Evolutionary conservation across 805 yeast genomes (phyloP).

Genomic region (Pichia kluyveri): DNA sequence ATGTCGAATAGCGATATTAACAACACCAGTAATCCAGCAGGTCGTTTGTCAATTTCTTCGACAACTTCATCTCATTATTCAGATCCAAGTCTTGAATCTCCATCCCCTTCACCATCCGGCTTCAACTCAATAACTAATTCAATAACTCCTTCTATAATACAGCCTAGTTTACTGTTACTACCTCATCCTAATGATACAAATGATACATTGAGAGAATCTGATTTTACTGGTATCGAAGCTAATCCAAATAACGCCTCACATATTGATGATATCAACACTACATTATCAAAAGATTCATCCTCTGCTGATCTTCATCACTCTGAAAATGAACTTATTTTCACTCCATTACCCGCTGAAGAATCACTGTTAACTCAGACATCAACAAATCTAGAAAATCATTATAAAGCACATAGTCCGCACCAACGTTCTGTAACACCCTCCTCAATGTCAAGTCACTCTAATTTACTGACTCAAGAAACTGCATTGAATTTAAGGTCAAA

Average conservation of each 20-base stretch:
- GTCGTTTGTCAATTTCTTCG: not conserved
- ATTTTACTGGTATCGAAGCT: not conserved
- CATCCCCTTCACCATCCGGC: not conserved
- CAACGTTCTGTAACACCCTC: not conserved
- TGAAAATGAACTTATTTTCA: not conserved
- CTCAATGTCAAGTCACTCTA: not conserved
- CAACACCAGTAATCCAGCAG: not conserved
- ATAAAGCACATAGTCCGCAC: not conserved
- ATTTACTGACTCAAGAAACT: not conserved
- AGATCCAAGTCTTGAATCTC: not conserved
- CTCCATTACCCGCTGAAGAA: not conserved
- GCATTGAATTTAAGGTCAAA: not conserved
- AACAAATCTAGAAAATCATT: not conserved
- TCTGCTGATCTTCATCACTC: not conserved
- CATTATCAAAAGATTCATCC: not conserved
- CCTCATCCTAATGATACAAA: not conserved
- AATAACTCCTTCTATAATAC: not conserved
- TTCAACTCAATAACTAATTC: not conserved
- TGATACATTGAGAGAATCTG: not conserved
- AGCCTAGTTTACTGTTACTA: not conserved
- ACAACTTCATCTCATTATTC: not conserved
- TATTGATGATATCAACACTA: not conserved
- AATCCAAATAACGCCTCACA: not conserved
- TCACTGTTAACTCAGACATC: not conserved
- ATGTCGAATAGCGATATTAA: not conserved